Evolutionary conservation across 2,329 filamentous ascomycete species (phyloP).

Genomic region (Botrytis tulipae): DNA sequence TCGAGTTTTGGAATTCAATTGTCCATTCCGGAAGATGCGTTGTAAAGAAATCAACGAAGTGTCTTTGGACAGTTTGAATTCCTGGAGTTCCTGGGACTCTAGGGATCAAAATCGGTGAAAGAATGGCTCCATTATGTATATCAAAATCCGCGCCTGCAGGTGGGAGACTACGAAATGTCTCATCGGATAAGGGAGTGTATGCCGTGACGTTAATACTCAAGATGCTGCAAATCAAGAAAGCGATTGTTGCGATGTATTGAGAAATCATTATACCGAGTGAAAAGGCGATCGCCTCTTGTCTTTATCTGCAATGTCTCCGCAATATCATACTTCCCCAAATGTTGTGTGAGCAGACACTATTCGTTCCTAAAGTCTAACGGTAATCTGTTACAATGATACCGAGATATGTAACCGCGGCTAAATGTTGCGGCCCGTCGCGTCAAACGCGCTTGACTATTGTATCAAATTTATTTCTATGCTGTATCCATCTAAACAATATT

Average conservation of each 20-base stretch:
- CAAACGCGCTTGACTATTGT: neutral
- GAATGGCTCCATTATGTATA: constrained; percentile 69
- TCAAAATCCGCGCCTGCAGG: constrained; percentile 74
- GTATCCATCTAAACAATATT: neutral
- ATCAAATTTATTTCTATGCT: constrained; percentile 4
- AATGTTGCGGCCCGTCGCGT: neutral
- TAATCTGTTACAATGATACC: constrained; percentile 18
- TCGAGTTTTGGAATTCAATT: constrained; percentile 86
- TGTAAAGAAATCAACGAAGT: constrained; percentile 82
- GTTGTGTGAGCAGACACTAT: neutral
- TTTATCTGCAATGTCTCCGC: constrained; percentile 22
- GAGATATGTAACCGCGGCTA: neutral
- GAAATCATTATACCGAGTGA: constrained; percentile 25
- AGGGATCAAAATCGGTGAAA: constrained; percentile 83
- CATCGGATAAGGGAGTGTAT: constrained; percentile 62
- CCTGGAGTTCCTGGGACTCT: constrained; percentile 86
- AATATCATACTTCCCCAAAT: constrained; percentile 31
- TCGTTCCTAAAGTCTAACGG: neutral
- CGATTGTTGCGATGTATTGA: constrained; percentile 23
- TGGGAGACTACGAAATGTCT: constrained; percentile 68
- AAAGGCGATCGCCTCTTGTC: constrained; percentile 29
- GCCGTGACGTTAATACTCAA: constrained; percentile 27
- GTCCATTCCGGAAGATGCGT: constrained; percentile 74
- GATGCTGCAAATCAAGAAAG: constrained; percentile 26
- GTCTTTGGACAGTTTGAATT: constrained; percentile 67